Percentiles rank a stretch among this genome's conserved stretches.
Evolutionary conservation across 2,329 filamentous ascomycete genomes (phyloP).

Genomic region (Didymella sp.): DNA sequence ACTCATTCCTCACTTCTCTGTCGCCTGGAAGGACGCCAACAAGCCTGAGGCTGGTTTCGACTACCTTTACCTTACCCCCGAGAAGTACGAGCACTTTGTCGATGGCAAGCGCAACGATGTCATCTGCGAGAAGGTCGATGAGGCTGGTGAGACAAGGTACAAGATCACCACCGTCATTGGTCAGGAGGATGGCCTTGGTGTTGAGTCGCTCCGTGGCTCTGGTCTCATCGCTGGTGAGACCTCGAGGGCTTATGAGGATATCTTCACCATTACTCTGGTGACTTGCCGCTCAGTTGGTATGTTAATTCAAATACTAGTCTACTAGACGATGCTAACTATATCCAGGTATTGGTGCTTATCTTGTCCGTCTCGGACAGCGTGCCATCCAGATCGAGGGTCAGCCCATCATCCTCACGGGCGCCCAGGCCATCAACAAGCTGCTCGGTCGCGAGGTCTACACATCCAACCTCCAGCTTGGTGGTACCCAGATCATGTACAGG

Average conservation of each 20-base stretch:
- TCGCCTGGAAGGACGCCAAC: conserved; percentile 87
- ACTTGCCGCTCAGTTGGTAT: conserved; percentile 95
- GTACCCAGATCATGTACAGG: conserved; percentile 99
- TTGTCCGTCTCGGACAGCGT: conserved; percentile 96
- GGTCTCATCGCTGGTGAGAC: conserved; percentile 98
- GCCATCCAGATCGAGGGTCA: conserved; percentile 99
- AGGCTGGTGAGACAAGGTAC: conserved; percentile 88
- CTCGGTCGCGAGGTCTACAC: conserved; percentile 98
- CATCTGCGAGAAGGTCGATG: conserved; percentile 84
- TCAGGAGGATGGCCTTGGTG: conserved; percentile 93
- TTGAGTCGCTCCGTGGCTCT: conserved; percentile 95
- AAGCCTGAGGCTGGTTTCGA: conserved; percentile 92
- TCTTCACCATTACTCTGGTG: conserved; percentile 97
- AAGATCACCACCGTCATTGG: conserved; percentile 94
- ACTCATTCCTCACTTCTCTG: conserved; percentile 94
- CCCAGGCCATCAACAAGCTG: conserved; percentile 96
- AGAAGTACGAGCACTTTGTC: conserved; percentile 85
- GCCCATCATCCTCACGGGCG: conserved; percentile 97
- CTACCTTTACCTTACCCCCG: conserved; percentile 91
- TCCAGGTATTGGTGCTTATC: conserved; percentile 91
- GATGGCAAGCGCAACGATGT: conserved; percentile 76
- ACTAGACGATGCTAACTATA: conserved; percentile 43
- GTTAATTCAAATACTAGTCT: conserved; percentile 7
- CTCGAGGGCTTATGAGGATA: conserved; percentile 95
- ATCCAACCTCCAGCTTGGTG: conserved; percentile 97